Evolutionary conservation across 495 filamentous ascomycete species (phyloP), one percentile per base, ranked within the genome.

Genomic region (Xylaria intraflava): DNA sequence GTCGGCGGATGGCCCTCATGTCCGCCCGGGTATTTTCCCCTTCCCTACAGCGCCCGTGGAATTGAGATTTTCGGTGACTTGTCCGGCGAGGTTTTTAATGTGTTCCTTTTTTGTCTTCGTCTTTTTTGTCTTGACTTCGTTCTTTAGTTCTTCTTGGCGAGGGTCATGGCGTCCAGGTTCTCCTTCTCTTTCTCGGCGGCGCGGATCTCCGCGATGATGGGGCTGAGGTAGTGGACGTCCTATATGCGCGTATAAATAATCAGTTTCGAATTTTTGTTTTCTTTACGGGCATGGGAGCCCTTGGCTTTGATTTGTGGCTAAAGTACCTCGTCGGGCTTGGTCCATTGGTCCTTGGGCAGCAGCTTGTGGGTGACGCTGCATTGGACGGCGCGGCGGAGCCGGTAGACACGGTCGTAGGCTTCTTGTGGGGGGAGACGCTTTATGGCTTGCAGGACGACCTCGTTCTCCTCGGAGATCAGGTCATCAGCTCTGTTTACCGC

Each of bases 371-470:
- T 64, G 57, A 71, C 51, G 60, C 66, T 70, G 71, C 90, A 87
- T 83, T 97, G 93, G 76, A 92, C 86, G 62, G 93, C 94, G 69
- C 93, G 83, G 69, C 93, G 87, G 70, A 97, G 82, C 65, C 93
- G 90, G 83, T 87, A 97, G 67, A 96, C 83, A 72, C 93, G 92
- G 78, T 98, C 93, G 74, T 97, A 97, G 62, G 83, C 79, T 64
- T 89, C 89, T 80, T 94, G 90, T 57, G 87, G 79, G 33, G 89
- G 82, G 39, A 98, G 86, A 70, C 93, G 90, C 80, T 87, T 85
- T 68, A 98, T 79, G 48, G 93, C 93, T 58, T 82, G 76, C 69
- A 90, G 83, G 62, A 97, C 90, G 26, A 71, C 71, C 61, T 92
- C 89, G 79, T 75, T 83, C 75, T 97, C 94, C 68, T 97, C 94